phyloP scores from a whole-genome alignment of 179 eudicot species.

The Silene coronaria region DNA sequence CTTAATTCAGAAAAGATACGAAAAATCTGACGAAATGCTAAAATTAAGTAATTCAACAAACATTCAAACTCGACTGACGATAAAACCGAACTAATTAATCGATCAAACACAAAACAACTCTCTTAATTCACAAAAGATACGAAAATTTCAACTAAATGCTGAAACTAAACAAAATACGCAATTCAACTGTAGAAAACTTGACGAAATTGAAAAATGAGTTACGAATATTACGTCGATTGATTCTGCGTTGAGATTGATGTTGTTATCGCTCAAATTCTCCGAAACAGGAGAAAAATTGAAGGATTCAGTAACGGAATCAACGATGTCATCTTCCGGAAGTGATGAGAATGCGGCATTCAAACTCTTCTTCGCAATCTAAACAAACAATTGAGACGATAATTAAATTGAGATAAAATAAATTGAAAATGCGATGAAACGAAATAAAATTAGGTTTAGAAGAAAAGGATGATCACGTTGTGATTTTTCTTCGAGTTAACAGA shows the following conservation, averaged over 20 bases:
- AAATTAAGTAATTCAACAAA: background rate
- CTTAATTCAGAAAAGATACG: background rate
- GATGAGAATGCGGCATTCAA: constrained; percentile 27
- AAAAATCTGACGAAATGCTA: background rate
- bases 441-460: constrained; percentile 1
- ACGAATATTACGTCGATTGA: constrained; percentile 23
- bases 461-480: constrained; percentile 18
- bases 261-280: constrained; percentile 16
- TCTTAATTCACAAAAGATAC: background rate
- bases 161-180: background rate
- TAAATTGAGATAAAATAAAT: background rate
- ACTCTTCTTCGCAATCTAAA: constrained; percentile 27
- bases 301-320: constrained; percentile 23
- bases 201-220: background rate
- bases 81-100: background rate
- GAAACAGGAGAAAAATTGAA: constrained; percentile 20
- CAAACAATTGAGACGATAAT: constrained; percentile 7
- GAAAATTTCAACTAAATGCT: background rate
- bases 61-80: too few relatives aligned
- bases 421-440: background rate
- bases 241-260: constrained; percentile 12
- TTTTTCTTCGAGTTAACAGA: constrained; percentile 18
- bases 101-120: background rate
- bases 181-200: background rate
- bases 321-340: constrained; percentile 26